Base-by-base conservation (phyloP, 1,284 basidiomycete species). In the Melanopsichium pennsylvanicum region DNA sequence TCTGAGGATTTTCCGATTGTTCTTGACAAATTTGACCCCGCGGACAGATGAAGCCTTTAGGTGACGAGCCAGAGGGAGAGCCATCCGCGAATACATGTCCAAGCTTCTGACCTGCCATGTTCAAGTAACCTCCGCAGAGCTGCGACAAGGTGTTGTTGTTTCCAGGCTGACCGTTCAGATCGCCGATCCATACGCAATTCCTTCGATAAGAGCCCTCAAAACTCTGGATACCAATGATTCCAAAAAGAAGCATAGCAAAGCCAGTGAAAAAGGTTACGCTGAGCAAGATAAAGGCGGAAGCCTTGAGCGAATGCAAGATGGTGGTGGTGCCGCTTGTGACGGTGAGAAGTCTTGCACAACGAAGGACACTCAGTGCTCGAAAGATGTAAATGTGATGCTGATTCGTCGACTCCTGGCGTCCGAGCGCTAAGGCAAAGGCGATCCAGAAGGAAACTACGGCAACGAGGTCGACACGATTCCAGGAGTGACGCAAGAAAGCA, bases 281-380 rank as follows among this genome's bases (percentile, higher is more conserved):
- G 16, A 91, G 87, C 16, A 98, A 86, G 18, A 97, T 84, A 1
- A 94, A 93, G 15, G 89, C 87, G 0, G 95, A 93, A 0, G 87
- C 88, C 83, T 98, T 98, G 61, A 98, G 84, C 10, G 92, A 94
- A 57, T 89, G 89, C 84, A 97, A 88, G 76, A 98, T 97, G 0
- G 93, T 97, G 88, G 72, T 68, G n/a, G 95, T 97, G 82, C 95
- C 95, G 61, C 88, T 88, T 1, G 94, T 97, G 45, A 97, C 87
- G 2, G 92, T 88, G 42, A 98, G 83, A 21, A 98, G 82, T 55
- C 95, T 86, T 5, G 91, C 88, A 2, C 88, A 90, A 56, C 95
- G 86, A 18, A 97, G 84, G 12, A 95, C 92, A 66, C 90, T 92
- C 78, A 98, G 82, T 0, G 93, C 93, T 26, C 93, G 87, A 78